phyloP scores from a whole-genome alignment of 768 basidiomycete genomes.

The Clavulina sp. region DNA sequence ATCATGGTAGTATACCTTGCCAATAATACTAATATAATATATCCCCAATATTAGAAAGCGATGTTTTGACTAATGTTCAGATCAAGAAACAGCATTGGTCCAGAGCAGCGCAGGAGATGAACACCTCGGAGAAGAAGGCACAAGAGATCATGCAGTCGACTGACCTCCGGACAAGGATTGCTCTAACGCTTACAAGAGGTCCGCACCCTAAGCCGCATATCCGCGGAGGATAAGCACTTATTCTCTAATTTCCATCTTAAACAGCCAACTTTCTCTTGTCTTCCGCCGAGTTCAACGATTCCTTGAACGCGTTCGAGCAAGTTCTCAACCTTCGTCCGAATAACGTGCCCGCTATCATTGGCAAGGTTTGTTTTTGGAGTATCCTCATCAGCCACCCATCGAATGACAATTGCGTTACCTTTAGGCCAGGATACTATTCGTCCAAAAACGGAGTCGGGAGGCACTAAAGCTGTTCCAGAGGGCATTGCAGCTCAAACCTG shows the following conservation, averaged over 20 bases:
- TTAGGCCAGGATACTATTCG: slow-evolving; percentile 77
- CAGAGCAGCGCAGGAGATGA: slow-evolving; percentile 45
- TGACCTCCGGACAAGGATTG: slow-evolving; percentile 44
- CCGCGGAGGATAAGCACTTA: no score
- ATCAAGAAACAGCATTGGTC: slow-evolving; percentile 48
- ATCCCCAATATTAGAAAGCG: no score
- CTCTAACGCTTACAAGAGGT: slow-evolving; percentile 4
- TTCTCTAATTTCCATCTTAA: slow-evolving; percentile 1
- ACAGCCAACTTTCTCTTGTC: slow-evolving; percentile 71
- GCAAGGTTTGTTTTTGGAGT: slow-evolving; percentile 51
- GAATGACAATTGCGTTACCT: not conserved
- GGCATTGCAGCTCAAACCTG: slow-evolving; percentile 58
- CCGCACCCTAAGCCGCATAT: no score
- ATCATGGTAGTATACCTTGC: no score
- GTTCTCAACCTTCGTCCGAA: slow-evolving; percentile 64
- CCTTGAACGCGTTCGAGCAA: slow-evolving; percentile 61
- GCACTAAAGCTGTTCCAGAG: slow-evolving; percentile 78
- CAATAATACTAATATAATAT: no score
- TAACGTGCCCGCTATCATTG: slow-evolving; percentile 73
- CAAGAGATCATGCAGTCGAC: slow-evolving; percentile 29
- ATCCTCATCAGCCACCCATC: not conserved
- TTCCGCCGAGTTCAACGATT: slow-evolving; percentile 64
- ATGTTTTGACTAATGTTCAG: slow-evolving; percentile 44
- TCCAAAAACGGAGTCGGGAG: slow-evolving; percentile 54
- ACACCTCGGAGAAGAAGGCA: slow-evolving; percentile 39